Evolutionary conservation across 805 yeast genomes (phyloP).

Genomic region (Priceomyces carsonii): DNA sequence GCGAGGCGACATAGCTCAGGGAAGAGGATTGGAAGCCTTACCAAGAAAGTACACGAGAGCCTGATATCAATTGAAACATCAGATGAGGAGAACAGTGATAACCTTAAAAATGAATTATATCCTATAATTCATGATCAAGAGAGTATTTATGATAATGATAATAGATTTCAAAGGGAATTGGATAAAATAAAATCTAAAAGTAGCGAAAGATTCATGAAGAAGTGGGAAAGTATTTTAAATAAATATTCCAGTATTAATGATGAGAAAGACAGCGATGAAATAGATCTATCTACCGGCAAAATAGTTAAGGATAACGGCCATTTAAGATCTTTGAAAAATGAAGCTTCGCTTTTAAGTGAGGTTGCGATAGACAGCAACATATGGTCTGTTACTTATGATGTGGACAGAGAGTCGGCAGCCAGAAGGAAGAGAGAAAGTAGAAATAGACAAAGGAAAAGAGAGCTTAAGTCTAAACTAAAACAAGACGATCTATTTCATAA

Average conservation of each 20-base stretch:
- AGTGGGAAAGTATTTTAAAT: slow-evolving; percentile 55
- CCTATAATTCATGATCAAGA: slow-evolving; percentile 6
- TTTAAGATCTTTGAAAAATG: slow-evolving; percentile 43
- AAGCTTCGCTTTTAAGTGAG: slow-evolving; percentile 8
- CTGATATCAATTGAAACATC: slow-evolving; percentile 23
- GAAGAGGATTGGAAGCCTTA: no score
- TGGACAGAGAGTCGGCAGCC: slow-evolving; percentile 19
- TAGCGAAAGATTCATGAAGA: slow-evolving; percentile 23
- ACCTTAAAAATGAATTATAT: slow-evolving; percentile 5
- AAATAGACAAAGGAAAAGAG: slow-evolving; percentile 11
- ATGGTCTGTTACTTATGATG: slow-evolving; percentile 40
- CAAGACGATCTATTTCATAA: slow-evolving; percentile 15
- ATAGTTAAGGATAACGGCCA: slow-evolving; percentile 72
- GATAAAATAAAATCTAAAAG: slow-evolving; percentile 28
- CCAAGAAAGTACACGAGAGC: no score
- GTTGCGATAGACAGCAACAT: slow-evolving; percentile 22
- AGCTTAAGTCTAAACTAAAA: slow-evolving; percentile 19
- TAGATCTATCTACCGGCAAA: slow-evolving; percentile 66
- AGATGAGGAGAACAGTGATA: slow-evolving; percentile 13
- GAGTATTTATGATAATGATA: slow-evolving; percentile 10
- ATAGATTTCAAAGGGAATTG: slow-evolving; percentile 23
- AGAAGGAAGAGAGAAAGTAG: slow-evolving; percentile 10
- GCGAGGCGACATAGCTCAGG: no score
- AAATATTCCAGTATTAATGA: slow-evolving; percentile 51
- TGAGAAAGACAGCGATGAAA: slow-evolving; percentile 57